Base-by-base conservation (phyloP, 768 basidiomycete species). In the Hericium erinaceus region DNA sequence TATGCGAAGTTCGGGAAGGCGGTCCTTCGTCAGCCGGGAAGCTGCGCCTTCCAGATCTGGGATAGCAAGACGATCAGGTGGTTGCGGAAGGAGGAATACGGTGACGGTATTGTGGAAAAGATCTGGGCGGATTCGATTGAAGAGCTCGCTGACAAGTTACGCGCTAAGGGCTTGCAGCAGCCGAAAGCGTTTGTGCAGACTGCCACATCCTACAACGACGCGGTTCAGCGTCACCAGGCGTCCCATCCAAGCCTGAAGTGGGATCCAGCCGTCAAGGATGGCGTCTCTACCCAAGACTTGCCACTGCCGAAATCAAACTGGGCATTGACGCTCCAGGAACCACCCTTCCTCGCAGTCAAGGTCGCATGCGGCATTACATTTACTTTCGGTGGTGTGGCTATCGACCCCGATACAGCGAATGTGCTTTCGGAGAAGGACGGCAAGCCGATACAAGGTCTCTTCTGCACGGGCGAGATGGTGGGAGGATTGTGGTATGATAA, bases 321-420 rank as follows among this genome's bases (percentile, higher is more conserved):
- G 85, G 86, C 85, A 0, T 68, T 83, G 58, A 64, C 78, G 4
- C 68, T 87, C 24, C 76, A 80, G 39, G 60, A 75, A 44, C 66
- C 72, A 12, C 83, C 83, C 0, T 83, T 84, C 61, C 70, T 85
- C 65, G 85, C 84, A 2, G 81, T 87, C 37, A 84, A 82, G 63
- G 81, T 87, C 8, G 72, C 80, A 0, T 86, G 85, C 69, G 86
- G 84, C 6, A 78, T 85, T 55, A 87, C 85, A 1, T 88, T 86
- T 70, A 87, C 84, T 2, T 87, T 86, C 70, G 84, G 85, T 0
- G 85, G 85, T 1, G 66, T 87, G 2, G 79, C 76, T 0, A 79
- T 87, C 60, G 77, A 85, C 61, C 76, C 82, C 0, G 64, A 71
- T 15, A 82, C 79, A 0, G 76, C 80, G 10, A 76, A 67, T 1